These are phyloP conservation scores for Monosporascus sp. DNA, from an alignment of 2,329 filamentous ascomycete genomes.

Conservation along the genomic window DNA sequence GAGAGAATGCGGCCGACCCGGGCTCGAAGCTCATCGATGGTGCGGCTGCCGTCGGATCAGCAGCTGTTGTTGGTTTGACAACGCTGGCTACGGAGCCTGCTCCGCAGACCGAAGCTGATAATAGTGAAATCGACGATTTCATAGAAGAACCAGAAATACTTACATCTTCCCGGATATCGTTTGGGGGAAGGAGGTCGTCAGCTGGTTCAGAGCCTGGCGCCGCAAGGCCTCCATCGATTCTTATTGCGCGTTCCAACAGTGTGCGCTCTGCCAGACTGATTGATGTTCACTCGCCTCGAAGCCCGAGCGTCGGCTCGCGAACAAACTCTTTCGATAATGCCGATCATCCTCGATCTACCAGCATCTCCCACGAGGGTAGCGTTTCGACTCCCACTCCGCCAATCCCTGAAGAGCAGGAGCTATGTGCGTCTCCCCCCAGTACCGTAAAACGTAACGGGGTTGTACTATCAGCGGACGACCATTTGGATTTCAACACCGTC, in stretches of 20 bases:
- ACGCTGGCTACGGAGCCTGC: slow-evolving; percentile 6
- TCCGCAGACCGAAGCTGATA: slow-evolving; percentile 13
- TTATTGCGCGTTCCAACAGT: slow-evolving; percentile 41
- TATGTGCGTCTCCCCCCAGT: slow-evolving; percentile 2
- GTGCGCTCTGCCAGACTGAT: slow-evolving; percentile 54
- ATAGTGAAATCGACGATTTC: slow-evolving; percentile 47
- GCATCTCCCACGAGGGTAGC: slow-evolving; percentile 35
- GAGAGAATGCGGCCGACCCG: slow-evolving; percentile 1
- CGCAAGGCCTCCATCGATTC: slow-evolving; percentile 31
- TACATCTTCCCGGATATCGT: slow-evolving; percentile 52
- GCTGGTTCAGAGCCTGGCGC: slow-evolving; percentile 41
- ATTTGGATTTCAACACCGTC: slow-evolving; percentile 6
- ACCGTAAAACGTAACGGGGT: slow-evolving; percentile 12
- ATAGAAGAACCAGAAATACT: slow-evolving; percentile 56
- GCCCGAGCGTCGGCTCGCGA: slow-evolving; percentile 43
- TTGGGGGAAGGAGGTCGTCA: slow-evolving; percentile 47
- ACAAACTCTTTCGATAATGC: slow-evolving; percentile 40
- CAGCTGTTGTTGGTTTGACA: slow-evolving; percentile 5
- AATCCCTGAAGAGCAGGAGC: slow-evolving; percentile 35
- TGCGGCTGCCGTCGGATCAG: slow-evolving; percentile 8
- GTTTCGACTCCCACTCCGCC: slow-evolving; percentile 31
- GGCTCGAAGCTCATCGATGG: slow-evolving; percentile 10
- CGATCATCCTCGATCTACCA: slow-evolving; percentile 38
- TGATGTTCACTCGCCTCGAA: slow-evolving; percentile 49
- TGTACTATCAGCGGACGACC: slow-evolving; percentile 9